phyloP scores from a whole-genome alignment of 169 alveolate species.

The Amoebophrya sp. region DNA sequence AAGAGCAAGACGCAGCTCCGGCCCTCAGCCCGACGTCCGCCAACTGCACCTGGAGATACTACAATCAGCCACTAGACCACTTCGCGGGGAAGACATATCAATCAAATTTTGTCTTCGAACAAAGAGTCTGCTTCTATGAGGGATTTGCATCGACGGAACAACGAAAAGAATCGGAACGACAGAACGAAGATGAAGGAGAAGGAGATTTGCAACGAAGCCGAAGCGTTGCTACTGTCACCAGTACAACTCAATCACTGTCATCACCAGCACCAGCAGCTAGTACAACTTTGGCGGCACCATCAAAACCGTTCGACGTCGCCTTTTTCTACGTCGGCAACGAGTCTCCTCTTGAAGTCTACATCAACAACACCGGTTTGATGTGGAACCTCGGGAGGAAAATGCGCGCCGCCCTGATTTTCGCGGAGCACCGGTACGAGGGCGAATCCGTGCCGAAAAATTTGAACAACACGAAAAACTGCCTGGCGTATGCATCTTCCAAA shows the following conservation, averaged over 20 bases:
- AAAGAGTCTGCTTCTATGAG: not conserved
- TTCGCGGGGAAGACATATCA: not conserved
- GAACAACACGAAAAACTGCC: not conserved
- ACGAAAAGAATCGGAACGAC: not conserved
- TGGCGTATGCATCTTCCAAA: not conserved
- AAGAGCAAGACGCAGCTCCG: too few species aligned
- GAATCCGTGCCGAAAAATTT: not conserved
- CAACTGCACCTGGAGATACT: not conserved
- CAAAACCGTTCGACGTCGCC: not conserved
- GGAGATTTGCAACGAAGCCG: too few species aligned
- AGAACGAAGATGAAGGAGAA: too few species aligned
- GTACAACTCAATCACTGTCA: too few species aligned
- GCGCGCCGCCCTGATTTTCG: not conserved
- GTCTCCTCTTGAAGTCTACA: constrained; percentile 4
- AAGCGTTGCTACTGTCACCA: too few species aligned
- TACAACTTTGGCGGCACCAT: too few species aligned
- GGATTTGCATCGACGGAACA: not conserved
- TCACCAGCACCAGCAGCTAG: too few species aligned
- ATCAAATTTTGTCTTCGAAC: not conserved
- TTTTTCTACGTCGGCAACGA: constrained; percentile 35
- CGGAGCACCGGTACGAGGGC: constrained; percentile 37
- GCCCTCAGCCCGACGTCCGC: constrained; percentile 10
- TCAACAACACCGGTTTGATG: constrained; percentile 29
- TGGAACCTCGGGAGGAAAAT: constrained; percentile 11
- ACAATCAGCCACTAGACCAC: not conserved